Base-by-base conservation (phyloP, 768 basidiomycete species). In the Phaeotremella fagi region DNA sequence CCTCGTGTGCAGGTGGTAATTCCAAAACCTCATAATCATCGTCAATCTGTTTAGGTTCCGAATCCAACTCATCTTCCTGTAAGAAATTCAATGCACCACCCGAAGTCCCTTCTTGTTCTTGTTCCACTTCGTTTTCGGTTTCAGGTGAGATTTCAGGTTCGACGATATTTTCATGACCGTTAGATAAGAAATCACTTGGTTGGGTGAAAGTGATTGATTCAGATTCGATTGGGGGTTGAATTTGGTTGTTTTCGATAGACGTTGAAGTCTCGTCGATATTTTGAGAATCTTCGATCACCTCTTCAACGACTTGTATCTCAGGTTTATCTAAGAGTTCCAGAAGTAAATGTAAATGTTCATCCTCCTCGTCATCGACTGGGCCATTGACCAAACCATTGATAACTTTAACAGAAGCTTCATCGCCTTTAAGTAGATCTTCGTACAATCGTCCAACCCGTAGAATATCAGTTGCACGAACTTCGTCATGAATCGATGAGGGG, bases 1-100 rank as follows among this genome's bases (percentile, higher is more conserved):
- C 61, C 59, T 66, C 53, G 29, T 63, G 59, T 7, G 58, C 45
- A 9, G 43, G 54, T 11, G 57, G 25, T 7, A 18, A 18, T 16
- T 56, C 53, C 20, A 63, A 45, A 16, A 61, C 44, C 48, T 63
- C 61, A 42, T 45, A 61, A 7, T 45, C 49, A 28, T 62, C 53
- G 18, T 27, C 47, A 49, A 29, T 28, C 3, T 28, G 3, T 16
- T 45, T 47, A 22, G 41, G 35, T 7, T 57, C 61, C n/a, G n/a
- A n/a, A n/a, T n/a, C n/a, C 29, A 70, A 37, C 56, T 70, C 68
- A 54, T 66, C 65, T 16, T 64, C 62, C 49, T 70, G 68, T 33
- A 70, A 49, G 57, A 70, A 70, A 50, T 64, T 66, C 50, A 70
- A 31, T 5, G 48, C 52, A 16, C 59, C 55, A n/a, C 23, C 14